phyloP scores from a whole-genome alignment of 495 filamentous ascomycete species.

The Neurospora sp. region DNA sequence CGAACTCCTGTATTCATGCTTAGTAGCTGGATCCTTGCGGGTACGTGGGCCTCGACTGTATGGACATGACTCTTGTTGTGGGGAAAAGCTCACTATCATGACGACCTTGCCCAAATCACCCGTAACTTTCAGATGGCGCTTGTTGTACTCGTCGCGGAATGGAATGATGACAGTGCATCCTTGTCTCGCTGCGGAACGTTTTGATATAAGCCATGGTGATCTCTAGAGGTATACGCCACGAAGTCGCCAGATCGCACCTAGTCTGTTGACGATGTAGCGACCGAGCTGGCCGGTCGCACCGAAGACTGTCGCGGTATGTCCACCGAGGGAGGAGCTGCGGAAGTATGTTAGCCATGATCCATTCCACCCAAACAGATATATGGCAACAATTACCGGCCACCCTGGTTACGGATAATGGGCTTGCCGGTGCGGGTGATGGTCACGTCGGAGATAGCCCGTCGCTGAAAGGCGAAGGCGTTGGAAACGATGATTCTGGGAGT shows the following conservation, averaged over 20 bases:
- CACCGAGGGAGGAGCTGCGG: slow-evolving; percentile 38
- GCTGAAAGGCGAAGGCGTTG: slow-evolving; percentile 17
- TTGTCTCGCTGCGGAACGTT: slow-evolving; percentile 53
- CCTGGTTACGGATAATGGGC: slow-evolving; percentile 70
- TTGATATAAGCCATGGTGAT: slow-evolving; percentile 25
- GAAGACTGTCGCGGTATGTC: slow-evolving; percentile 94
- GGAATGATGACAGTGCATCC: slow-evolving; percentile 92
- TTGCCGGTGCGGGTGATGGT: slow-evolving; percentile 79
- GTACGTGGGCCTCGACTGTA: background rate
- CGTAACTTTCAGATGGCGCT: slow-evolving; percentile 88
- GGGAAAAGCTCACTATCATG: slow-evolving; percentile 53
- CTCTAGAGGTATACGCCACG: background rate
- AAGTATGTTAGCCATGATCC: slow-evolving; percentile 6
- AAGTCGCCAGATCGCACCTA: slow-evolving; percentile 49
- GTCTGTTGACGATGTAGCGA: slow-evolving; percentile 91
- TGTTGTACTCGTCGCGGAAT: slow-evolving; percentile 94
- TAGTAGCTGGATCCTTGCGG: slow-evolving; percentile 8
- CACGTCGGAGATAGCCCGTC: slow-evolving; percentile 62
- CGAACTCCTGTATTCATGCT: slow-evolving; percentile 60
- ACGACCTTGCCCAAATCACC: slow-evolving; percentile 85
- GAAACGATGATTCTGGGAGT: slow-evolving; percentile 20
- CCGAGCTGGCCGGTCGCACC: slow-evolving; percentile 94
- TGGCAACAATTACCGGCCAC: slow-evolving; percentile 57
- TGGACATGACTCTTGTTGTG: background rate
- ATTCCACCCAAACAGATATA: slow-evolving; percentile 12